Conservation (phyloP, 2,329 filamentous ascomycete species). For the Biscogniauxia mediterranea region DNA sequence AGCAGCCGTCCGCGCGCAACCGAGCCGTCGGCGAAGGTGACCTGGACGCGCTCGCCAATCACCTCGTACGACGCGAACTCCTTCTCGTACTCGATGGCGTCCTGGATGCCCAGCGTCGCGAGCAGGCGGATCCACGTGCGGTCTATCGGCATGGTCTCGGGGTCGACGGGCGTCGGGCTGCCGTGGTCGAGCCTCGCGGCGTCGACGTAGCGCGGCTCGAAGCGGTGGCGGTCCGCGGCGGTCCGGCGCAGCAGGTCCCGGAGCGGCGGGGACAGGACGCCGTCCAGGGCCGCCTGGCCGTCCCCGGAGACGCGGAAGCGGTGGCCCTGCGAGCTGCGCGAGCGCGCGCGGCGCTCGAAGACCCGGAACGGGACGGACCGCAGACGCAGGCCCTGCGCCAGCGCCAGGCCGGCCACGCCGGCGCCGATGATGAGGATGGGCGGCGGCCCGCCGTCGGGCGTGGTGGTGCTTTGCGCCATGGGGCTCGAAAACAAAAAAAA, state of each 20-base stretch:
- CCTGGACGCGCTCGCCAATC: constrained; percentile 20
- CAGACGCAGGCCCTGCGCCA: constrained; percentile 33
- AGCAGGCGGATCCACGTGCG: constrained; percentile 32
- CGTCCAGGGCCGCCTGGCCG: constrained; percentile 23
- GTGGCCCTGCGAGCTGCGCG: constrained; percentile 27
- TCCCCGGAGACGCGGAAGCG: constrained; percentile 31
- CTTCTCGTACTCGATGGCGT: constrained; percentile 31
- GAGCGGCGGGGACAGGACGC: constrained; percentile 26
- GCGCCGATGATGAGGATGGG: constrained; percentile 42
- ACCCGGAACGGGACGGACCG: constrained; percentile 31
- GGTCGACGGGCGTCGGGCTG: constrained; percentile 15
- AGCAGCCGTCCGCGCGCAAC: constrained; percentile 24
- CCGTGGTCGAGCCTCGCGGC: constrained; percentile 23
- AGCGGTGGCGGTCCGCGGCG: constrained; percentile 17
- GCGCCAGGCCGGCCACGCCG: constrained; percentile 42
- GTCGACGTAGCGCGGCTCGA: constrained; percentile 30
- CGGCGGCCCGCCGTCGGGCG: constrained; percentile 33
- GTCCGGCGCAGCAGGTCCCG: constrained; percentile 22
- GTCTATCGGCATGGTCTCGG: constrained; percentile 27
- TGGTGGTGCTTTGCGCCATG: constrained; percentile 8
- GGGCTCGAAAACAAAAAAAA: too few relatives aligned
- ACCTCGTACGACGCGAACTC: constrained; percentile 28
- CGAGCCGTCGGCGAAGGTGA: constrained; percentile 29
- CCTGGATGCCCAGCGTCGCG: constrained; percentile 23
- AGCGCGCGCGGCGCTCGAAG: constrained; percentile 28